phyloP scores from a whole-genome alignment of 495 filamentous ascomycete species.

The Choiromyces venosus region DNA sequence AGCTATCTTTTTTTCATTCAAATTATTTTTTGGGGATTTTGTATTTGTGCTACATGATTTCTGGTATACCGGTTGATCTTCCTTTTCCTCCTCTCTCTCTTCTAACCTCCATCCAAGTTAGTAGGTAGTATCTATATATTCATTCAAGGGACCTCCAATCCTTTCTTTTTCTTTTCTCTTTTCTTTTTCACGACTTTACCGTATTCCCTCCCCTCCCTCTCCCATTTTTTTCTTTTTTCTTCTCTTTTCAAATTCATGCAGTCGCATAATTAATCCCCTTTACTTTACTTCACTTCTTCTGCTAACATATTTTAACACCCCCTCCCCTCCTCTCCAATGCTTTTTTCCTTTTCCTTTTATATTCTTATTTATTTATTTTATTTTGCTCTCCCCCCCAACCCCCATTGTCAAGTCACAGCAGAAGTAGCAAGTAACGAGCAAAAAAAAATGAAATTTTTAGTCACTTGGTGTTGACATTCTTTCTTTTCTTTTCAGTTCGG shows the following conservation, averaged over 20 bases:
- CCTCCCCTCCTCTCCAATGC: not conserved
- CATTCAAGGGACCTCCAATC: not conserved
- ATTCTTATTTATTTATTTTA: not conserved
- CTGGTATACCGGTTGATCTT: not conserved
- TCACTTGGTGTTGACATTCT: slow-evolving; percentile 25
- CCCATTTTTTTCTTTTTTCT: slow-evolving; percentile 22
- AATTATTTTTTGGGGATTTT: slow-evolving; percentile 40
- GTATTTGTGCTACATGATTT: not conserved
- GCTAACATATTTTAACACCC: not conserved
- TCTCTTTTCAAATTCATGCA: slow-evolving; percentile 6
- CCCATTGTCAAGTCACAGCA: not conserved
- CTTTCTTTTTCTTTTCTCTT: slow-evolving; percentile 22
- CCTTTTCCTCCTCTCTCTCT: not conserved
- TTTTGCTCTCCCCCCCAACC: too few relatives aligned
- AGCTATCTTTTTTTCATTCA: slow-evolving; percentile 32
- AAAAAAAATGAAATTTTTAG: not conserved
- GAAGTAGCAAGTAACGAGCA: too few relatives aligned
- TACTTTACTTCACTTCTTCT: not conserved
- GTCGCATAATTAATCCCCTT: not conserved
- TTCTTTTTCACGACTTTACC: slow-evolving; percentile 16
- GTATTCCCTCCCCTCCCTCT: not conserved
- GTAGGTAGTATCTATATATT: not conserved
- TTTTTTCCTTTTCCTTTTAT: slow-evolving; percentile 4
- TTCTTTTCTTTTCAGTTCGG: slow-evolving; percentile 29
- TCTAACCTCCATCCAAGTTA: not conserved